These are phyloP conservation scores for Russula compacta DNA, from an alignment of 768 basidiomycete species.

Conservation along the genomic window DNA sequence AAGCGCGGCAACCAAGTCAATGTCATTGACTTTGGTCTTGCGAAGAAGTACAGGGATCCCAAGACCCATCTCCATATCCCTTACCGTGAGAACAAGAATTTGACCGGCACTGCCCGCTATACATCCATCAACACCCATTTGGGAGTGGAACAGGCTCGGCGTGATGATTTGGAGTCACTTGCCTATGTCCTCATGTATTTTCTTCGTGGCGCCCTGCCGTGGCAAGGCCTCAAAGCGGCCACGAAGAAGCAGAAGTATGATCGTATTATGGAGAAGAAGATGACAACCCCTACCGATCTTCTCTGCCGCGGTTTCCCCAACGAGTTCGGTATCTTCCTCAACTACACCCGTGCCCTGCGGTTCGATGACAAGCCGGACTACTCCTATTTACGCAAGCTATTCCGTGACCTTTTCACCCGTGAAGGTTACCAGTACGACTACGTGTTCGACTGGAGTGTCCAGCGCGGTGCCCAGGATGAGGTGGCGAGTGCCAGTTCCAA, in stretches of 20 bases:
- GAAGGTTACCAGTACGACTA: constrained; percentile 99
- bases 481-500: constrained; percentile 53
- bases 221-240: constrained; percentile 99
- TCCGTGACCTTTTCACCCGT: constrained; percentile 95
- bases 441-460: constrained; percentile 97
- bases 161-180: constrained; percentile 96
- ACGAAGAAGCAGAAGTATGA: constrained; percentile 99
- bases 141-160: constrained; percentile 96
- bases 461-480: constrained; percentile 64
- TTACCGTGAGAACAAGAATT: constrained; percentile 99
- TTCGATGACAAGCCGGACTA: constrained; percentile 99
- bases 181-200: constrained; percentile 99
- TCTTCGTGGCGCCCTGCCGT: constrained; percentile 94
- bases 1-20: constrained; percentile 99
- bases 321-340: constrained; percentile 98
- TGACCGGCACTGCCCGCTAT: constrained; percentile 98
- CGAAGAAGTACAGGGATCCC: constrained; percentile 99
- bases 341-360: constrained; percentile 96
- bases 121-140: constrained; percentile 99
- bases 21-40: constrained; percentile 95
- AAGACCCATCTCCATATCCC: constrained; percentile 99
- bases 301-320: constrained; percentile 99
- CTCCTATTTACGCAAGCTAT: constrained; percentile 97
- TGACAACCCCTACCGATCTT: constrained; percentile 95
- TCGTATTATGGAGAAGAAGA: constrained; percentile 99